phyloP scores from a whole-genome alignment of 345 rosid species.

The Kernera saxatilis region DNA sequence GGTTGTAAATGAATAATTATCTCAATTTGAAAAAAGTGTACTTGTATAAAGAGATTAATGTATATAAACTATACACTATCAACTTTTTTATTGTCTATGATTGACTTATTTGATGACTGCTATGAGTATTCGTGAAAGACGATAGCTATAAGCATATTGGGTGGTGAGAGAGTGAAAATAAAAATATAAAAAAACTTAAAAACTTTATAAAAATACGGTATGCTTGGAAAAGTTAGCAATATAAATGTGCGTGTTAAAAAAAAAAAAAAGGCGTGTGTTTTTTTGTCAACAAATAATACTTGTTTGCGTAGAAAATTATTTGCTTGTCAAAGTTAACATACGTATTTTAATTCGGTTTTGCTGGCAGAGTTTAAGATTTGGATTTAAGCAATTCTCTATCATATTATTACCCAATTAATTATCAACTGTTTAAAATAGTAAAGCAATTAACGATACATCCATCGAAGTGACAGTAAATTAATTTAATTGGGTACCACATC shows the following conservation, averaged over 20 bases:
- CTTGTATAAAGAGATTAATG: neutral
- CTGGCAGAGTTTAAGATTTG: neutral
- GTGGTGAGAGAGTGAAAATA: neutral
- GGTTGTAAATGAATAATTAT: slow-evolving; percentile 3
- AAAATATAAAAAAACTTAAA: no score
- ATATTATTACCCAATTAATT: neutral
- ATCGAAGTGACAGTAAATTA: neutral
- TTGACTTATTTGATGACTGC: slow-evolving; percentile 12
- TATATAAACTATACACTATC: neutral
- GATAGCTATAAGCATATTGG: neutral
- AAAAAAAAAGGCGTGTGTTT: no score
- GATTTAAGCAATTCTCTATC: neutral
- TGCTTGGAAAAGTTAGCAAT: neutral
- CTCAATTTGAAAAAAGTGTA: neutral
- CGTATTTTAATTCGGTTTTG: neutral
- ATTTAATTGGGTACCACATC: neutral
- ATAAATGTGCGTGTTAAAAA: no score
- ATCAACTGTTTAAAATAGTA: neutral
- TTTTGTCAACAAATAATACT: no score
- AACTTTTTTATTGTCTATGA: neutral
- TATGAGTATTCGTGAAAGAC: neutral
- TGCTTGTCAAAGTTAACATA: neutral
- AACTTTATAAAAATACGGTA: neutral
- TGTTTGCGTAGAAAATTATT: neutral
- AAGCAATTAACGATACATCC: neutral